A percentile compares a stretch with the other conserved stretches of the same genome.
phyloP scores from a whole-genome alignment of 139 green algal species.

The Coelastrella sp. region DNA sequence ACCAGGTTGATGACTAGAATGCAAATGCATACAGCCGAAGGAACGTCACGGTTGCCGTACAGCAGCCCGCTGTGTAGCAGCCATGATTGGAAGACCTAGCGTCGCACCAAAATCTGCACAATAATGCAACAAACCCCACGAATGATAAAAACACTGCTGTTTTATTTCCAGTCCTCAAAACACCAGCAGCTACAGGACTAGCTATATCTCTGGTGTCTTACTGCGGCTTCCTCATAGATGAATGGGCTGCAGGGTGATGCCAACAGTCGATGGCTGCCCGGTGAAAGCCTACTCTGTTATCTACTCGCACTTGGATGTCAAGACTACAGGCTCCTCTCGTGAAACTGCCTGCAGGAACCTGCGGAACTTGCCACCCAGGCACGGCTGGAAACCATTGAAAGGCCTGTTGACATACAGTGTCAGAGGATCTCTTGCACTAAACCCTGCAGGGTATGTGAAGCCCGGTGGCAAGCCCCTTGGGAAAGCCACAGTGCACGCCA shows the following conservation, averaged over 20 bases:
- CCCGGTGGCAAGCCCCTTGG: not conserved
- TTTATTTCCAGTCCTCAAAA: not conserved
- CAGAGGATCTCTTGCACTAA: not conserved
- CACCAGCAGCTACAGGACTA: not conserved
- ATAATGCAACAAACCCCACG: not conserved
- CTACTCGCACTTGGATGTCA: slow-evolving; percentile 28
- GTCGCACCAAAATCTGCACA: not conserved
- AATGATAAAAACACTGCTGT: no score
- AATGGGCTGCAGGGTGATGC: no score
- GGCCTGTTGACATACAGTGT: not conserved
- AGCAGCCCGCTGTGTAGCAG: not conserved
- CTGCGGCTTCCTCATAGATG: not conserved
- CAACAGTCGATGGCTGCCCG: no score
- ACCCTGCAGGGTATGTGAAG: slow-evolving; percentile 27
- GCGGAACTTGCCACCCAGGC: not conserved
- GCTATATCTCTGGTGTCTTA: not conserved
- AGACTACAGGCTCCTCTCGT: not conserved
- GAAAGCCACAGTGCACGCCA: slow-evolving; percentile 40
- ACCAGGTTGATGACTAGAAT: no score
- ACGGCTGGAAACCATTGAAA: slow-evolving; percentile 6
- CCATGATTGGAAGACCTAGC: not conserved
- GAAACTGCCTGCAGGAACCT: slow-evolving; percentile 16
- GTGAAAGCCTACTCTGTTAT: not conserved
- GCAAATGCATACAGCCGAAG: no score
- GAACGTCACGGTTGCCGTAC: no score